Evolutionary conservation across 2,329 filamentous ascomycete genomes (phyloP).

Genomic region (Aspergillus amoenus): DNA sequence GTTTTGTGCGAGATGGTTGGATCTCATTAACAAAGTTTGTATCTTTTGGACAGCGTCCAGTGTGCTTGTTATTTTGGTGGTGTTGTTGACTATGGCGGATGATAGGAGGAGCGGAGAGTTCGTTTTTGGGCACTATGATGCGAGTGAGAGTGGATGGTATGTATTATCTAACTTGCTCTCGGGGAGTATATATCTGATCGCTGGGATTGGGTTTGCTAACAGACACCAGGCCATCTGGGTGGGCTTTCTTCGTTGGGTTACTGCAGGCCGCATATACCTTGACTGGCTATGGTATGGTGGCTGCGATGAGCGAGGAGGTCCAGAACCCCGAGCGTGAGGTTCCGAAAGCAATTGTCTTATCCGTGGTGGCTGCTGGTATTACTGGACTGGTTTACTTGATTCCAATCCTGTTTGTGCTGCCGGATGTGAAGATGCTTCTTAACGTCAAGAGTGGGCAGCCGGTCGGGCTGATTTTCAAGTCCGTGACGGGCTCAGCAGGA

Average conservation of each 20-base stretch:
- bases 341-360: conserved; percentile 69
- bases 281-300: conserved; percentile 67
- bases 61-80: conserved; percentile 67
- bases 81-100: conserved; percentile 61
- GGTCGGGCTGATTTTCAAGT: conserved; percentile 74
- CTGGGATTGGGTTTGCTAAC: neutral
- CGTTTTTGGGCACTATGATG: conserved; percentile 69
- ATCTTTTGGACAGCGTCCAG: conserved; percentile 70
- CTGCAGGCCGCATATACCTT: conserved; percentile 58
- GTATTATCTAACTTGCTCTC: conserved; percentile 8
- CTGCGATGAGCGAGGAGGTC: conserved; percentile 71
- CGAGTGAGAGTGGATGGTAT: conserved; percentile 62
- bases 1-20: conserved; percentile 62
- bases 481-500: conserved; percentile 67
- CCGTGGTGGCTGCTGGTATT: conserved; percentile 64
- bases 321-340: conserved; percentile 68
- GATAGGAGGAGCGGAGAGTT: conserved; percentile 59
- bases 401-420: conserved; percentile 73
- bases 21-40: conserved; percentile 70
- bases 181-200: neutral
- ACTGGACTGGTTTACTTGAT: conserved; percentile 69
- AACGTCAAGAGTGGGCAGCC: conserved; percentile 70
- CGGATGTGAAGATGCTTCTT: conserved; percentile 64
- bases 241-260: conserved; percentile 71
- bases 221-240: conserved; percentile 56